Base-by-base conservation (phyloP, 352 stramenopile genomes). In the Pythium periplocum region DNA sequence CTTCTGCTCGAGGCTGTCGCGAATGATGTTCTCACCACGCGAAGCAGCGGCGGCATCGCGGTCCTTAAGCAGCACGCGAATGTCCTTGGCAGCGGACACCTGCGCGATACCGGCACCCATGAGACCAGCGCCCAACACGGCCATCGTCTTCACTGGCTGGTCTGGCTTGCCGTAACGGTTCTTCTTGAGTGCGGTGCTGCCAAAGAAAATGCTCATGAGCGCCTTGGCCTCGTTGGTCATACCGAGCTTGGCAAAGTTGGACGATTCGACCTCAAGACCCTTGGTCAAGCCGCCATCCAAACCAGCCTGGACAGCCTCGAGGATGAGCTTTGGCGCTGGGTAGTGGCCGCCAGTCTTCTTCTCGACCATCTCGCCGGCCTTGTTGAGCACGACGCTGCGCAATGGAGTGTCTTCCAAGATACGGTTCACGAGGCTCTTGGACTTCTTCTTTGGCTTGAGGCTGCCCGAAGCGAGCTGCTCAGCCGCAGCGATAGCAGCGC, bases 91-190 rank as follows among this genome's bases (percentile, higher is more conserved):
- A 31, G 95, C 95, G 30, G 90, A 92, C 11, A 98, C 90, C 69
- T 99, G 94, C 33, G 95, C 96, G 64, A 99, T 99, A 17, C 97
- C 97, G 12, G 95, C 94, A 48, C 97, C 97, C 97, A 99, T 99
- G 33, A 99, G 82, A 9, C 97, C 97, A 26, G 96, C 96, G n/a
- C 97, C 97, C 49, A 99, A 82, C 3, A 99, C 95, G 0, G 90
- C 92, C 53, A 99, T 94, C 32, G 84, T 98, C 58, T 98, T 83
- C 32, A 97, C 83, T 12, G 72, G 78, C 64, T 92, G 77, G 48
- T 70, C 57, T 0, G 95, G 90, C 46, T 93, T 92, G 53, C 86
- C 89, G 63, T 96, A 98, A 17, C 85, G 78, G 73, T 98, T 97
- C 75, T 99, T 98, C 79, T 99, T 99, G 47, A 98, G 83, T 44